Conservation (phyloP, 2,329 filamentous ascomycete genomes). For the Pochonia chlamydosporia region DNA sequence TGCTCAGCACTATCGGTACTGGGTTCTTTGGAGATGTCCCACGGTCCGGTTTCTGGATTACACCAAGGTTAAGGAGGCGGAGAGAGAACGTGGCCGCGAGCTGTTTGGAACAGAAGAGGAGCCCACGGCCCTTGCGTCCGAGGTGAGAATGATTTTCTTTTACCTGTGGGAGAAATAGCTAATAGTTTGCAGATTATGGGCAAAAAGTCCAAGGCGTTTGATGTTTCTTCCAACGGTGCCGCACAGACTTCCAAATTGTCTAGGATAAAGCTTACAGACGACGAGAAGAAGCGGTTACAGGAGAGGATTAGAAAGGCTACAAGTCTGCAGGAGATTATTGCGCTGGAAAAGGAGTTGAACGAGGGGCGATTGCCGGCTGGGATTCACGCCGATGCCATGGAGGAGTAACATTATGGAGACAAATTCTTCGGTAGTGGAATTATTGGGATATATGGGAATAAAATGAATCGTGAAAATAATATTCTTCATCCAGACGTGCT, state of each 20-base stretch:
- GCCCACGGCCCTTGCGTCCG: conserved; percentile 73
- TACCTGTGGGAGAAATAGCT: conserved; percentile 1
- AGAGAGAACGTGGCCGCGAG: conserved; percentile 69
- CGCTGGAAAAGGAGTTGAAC: conserved; percentile 84
- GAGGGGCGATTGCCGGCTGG: conserved; percentile 80
- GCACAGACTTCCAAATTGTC: conserved; percentile 57
- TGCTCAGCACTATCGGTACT: conserved; percentile 79
- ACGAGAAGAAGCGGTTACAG: conserved; percentile 79
- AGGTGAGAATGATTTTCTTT: conserved; percentile 37
- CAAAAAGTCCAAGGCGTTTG: conserved; percentile 72
- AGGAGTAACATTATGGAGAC: conserved; percentile 40
- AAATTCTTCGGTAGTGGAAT: too few species aligned
- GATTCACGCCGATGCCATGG: conserved; percentile 52
- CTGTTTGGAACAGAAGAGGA: conserved; percentile 76
- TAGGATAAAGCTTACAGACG: conserved; percentile 78
- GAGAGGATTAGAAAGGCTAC: conserved; percentile 84
- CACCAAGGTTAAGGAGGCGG: conserved; percentile 80
- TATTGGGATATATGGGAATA: too few species aligned
- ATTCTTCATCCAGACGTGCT: too few species aligned
- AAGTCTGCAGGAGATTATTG: conserved; percentile 83
- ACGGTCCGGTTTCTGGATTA: conserved; percentile 88
- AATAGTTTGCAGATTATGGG: conserved; percentile 62
- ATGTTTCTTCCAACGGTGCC: conserved; percentile 40
- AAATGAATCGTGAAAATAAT: too few species aligned
- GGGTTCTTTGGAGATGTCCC: conserved; percentile 83